These are phyloP conservation scores for Dendrothele bispora DNA, from an alignment of 768 basidiomycete genomes.

Conservation along the genomic window DNA sequence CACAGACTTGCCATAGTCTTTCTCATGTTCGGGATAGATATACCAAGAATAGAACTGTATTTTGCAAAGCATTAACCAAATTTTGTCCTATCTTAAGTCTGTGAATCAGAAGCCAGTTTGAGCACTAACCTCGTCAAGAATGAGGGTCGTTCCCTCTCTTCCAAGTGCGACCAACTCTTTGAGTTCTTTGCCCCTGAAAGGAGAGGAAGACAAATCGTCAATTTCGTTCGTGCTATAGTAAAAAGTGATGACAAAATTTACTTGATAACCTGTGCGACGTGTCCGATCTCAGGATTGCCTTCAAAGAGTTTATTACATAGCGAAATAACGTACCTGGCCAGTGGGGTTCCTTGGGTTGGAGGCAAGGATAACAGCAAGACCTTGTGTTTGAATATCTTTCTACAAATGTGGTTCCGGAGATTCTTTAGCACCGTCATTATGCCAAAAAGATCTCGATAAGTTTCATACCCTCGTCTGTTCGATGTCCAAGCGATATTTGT, in stretches of 20 bases:
- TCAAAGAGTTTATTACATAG: too few species aligned
- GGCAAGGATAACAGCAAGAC: conserved; percentile 80
- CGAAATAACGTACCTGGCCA: conserved; percentile 68
- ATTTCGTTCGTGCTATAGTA: too few species aligned
- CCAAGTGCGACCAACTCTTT: conserved; percentile 74
- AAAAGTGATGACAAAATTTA: conserved; percentile 17
- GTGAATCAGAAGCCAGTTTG: background rate
- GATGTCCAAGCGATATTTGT: conserved; percentile 76
- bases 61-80: conserved; percentile 4
- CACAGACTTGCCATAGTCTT: conserved; percentile 74
- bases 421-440: conserved; percentile 26
- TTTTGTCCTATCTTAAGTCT: background rate
- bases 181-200: conserved; percentile 69
- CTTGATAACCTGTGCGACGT: conserved; percentile 48
- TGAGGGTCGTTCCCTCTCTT: conserved; percentile 78
- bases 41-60: conserved; percentile 93
- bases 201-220: conserved; percentile 3
- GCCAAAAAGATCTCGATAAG: conserved; percentile 41
- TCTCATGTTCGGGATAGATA: conserved; percentile 78
- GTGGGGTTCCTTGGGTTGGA: conserved; percentile 98
- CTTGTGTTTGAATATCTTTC: conserved; percentile 82
- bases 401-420: conserved; percentile 22
- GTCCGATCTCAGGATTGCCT: too few species aligned
- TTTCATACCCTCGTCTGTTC: conserved; percentile 70
- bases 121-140: conserved; percentile 71